A percentile compares a stretch with the other conserved stretches of the same genome.
These are phyloP conservation scores for Penicillium thymicola DNA, from an alignment of 2,329 filamentous ascomycete genomes.

Conservation along the genomic window DNA sequence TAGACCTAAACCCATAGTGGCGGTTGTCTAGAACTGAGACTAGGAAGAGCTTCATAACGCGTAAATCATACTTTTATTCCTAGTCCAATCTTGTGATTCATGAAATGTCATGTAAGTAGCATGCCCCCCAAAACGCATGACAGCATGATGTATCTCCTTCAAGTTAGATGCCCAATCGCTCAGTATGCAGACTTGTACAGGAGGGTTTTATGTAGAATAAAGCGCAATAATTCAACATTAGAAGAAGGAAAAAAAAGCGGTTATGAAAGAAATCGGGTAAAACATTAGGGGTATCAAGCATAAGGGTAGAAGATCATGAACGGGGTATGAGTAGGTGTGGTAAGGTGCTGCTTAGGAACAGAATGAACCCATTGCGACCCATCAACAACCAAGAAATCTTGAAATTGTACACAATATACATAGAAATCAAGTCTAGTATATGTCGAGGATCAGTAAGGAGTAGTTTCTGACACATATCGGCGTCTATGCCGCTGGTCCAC, in stretches of 20 bases:
- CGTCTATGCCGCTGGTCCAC: neutral
- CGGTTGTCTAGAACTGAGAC: neutral
- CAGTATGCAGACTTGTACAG: neutral
- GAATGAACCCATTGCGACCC: neutral
- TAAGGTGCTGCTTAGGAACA: neutral
- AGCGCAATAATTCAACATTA: neutral
- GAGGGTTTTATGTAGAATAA: neutral
- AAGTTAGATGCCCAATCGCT: neutral
- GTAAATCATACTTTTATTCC: neutral
- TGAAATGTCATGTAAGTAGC: neutral
- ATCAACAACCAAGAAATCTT: neutral
- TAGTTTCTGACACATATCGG: neutral
- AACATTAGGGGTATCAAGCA: neutral
- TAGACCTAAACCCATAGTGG: neutral
- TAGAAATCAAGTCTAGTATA: neutral
- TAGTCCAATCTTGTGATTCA: neutral
- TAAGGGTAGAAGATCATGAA: neutral
- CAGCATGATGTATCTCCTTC: neutral
- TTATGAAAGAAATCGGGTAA: neutral
- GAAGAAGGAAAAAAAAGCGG: too few species aligned
- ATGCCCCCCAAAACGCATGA: neutral
- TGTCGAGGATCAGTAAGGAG: neutral
- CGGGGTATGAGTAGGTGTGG: neutral
- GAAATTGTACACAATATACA: neutral
- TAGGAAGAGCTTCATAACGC: neutral